Conservation (phyloP, 129 eudicot species). For the Silybum marianum region DNA sequence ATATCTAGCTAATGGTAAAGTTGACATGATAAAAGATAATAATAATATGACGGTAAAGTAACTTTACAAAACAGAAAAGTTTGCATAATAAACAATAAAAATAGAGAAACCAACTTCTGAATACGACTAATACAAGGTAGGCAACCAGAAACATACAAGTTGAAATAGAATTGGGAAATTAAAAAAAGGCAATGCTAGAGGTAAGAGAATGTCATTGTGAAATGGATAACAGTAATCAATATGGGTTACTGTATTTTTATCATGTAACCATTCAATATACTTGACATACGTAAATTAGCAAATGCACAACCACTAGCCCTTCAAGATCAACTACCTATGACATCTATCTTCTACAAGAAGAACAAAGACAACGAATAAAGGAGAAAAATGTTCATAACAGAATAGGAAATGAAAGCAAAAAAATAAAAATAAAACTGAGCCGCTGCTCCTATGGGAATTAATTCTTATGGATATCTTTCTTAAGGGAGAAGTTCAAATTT, state of each 20-base stretch:
- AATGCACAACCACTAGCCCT: background rate
- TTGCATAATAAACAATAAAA: background rate
- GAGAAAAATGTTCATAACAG: background rate
- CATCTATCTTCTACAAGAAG: background rate
- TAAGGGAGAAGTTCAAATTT: background rate
- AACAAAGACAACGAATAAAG: background rate
- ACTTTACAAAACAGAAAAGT: background rate
- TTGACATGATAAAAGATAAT: constrained; percentile 6
- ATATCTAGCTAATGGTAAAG: background rate
- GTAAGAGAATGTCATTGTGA: background rate
- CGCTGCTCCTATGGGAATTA: background rate
- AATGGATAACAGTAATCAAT: background rate
- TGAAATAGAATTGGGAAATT: background rate
- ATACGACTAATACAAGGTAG: constrained; percentile 3
- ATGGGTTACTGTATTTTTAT: background rate
- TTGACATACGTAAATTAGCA: background rate
- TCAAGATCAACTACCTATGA: background rate
- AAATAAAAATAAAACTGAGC: background rate
- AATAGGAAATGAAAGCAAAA: background rate
- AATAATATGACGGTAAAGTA: background rate
- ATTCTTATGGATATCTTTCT: background rate
- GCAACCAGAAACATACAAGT: background rate
- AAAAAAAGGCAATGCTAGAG: background rate
- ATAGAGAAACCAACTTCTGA: background rate
- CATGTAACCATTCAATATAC: background rate